Conservation (phyloP, 164 flowering plant species). For the Sextonia rubra region DNA sequence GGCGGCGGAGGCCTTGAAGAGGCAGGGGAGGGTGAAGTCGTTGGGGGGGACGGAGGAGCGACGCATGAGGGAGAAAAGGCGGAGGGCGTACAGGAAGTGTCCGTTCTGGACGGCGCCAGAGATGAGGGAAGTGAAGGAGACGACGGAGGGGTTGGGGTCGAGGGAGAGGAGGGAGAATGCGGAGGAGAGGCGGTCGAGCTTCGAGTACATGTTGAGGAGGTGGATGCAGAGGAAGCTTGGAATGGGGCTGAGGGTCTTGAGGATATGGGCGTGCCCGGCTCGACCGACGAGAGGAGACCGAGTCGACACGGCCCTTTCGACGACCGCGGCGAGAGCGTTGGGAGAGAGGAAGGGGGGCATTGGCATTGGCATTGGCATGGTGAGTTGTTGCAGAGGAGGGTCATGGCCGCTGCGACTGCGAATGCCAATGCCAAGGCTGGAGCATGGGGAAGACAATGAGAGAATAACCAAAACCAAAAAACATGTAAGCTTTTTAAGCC, state of each 20-base stretch:
- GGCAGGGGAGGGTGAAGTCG: conserved; percentile 85
- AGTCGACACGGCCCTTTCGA: conserved; percentile 49
- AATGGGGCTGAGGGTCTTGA: conserved; percentile 38
- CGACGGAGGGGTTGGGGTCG: conserved; percentile 62
- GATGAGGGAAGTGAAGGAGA: conserved; percentile 85
- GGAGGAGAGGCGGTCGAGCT: conserved; percentile 60
- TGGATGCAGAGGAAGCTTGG: conserved; percentile 64
- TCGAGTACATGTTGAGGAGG: conserved; percentile 83
- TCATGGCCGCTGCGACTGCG: conserved; percentile 8
- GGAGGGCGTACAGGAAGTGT: conserved; percentile 44
- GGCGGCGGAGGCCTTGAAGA: conserved; percentile 55
- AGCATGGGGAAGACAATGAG: no score
- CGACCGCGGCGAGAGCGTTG: conserved; percentile 43
- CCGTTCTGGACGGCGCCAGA: conserved; percentile 69
- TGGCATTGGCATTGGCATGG: conserved; percentile 12
- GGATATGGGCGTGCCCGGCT: conserved; percentile 60
- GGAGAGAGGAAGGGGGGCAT: conserved; percentile 29
- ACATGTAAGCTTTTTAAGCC: no score
- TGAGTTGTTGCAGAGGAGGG: conserved; percentile 3
- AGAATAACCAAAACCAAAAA: no score
- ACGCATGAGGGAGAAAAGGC: conserved; percentile 52
- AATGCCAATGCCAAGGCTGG: no score
- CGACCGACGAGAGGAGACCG: conserved; percentile 55
- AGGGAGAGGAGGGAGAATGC: conserved; percentile 56
- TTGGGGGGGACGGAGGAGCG: conserved; percentile 53